Base-by-base conservation (phyloP, 257 asterid species). In the Haberlea rhodopensis region DNA sequence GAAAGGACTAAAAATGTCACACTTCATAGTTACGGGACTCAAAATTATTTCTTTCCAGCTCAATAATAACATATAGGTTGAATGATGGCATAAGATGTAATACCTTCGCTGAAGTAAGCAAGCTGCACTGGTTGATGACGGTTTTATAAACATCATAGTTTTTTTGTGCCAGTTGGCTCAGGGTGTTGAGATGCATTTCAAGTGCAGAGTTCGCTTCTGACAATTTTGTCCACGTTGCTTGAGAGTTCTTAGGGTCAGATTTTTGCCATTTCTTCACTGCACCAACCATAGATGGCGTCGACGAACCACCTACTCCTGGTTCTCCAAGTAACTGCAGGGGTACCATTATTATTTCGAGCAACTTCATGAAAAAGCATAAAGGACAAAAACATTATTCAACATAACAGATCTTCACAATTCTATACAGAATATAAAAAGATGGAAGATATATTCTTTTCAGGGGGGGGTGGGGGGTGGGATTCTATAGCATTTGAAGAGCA, bases 251-350 rank as follows among this genome's bases (percentile, higher is more conserved):
- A 45, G 97, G 97, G 67, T 94, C 97, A 68, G 92, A 70, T 57
- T 85, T 94, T 75, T 87, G 99, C 99, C 97, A 94, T 78, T 83
- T 90, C 89, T 90, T 94, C 65, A 90, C 96, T 53, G 99, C 95
- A 62, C 99, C 97, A 67, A 94, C 97, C 99, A 94, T 83, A 27
- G 99, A 94, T 3, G 95, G 94, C 1, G 99, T 94, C 37, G 97
- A 94, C 70, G 99, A 94, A 73, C 99, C 99, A 66, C 99, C 99
- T 51, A 76, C 60, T 81, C 99, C 99, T 31, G 96, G 99, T 79
- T 94, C 99, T 78, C 99, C 99, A 65, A 94, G 89, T 75, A 87
- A 67, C 99, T 94, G 82, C 84, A 82, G 37, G n/a, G 60, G 60
- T 60, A 71, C 26, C 55, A 58, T 10, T 31, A 63, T 63, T 72